These are phyloP conservation scores for Dioscorea cayenensis DNA, from an alignment of 116 monocot genomes.

Conservation along the genomic window DNA sequence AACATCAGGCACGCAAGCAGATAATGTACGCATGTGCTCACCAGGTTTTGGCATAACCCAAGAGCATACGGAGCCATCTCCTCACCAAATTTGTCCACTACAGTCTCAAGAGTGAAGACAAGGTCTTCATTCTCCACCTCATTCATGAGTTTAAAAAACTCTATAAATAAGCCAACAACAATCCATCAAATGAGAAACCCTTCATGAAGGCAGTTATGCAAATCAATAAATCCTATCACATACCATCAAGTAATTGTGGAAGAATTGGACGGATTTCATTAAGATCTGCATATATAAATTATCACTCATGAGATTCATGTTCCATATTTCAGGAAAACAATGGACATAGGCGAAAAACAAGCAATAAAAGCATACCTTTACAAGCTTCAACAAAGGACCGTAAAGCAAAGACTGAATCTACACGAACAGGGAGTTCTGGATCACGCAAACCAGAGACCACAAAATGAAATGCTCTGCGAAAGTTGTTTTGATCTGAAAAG, in stretches of 20 bases:
- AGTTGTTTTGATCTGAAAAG: slow-evolving; percentile 83
- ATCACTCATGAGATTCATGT: not conserved
- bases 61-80: slow-evolving; percentile 99
- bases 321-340: not conserved
- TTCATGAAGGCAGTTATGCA: not conserved
- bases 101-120: slow-evolving; percentile 93
- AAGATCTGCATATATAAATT: slow-evolving; percentile 47
- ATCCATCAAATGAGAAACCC: not conserved
- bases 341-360: not conserved
- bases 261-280: slow-evolving; percentile 92
- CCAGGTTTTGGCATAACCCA: slow-evolving; percentile 96
- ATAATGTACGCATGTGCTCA: slow-evolving; percentile 11
- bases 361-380: slow-evolving; percentile 40
- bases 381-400: slow-evolving; percentile 98
- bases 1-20: not conserved
- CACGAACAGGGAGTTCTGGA: slow-evolving; percentile 94
- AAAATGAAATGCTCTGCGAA: slow-evolving; percentile 64
- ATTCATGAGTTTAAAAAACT: slow-evolving; percentile 98
- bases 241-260: slow-evolving; percentile 97
- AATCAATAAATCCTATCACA: not conserved
- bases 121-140: slow-evolving; percentile 99
- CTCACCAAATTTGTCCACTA: slow-evolving; percentile 98
- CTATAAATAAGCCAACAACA: slow-evolving; percentile 30
- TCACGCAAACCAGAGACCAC: slow-evolving; percentile 82
- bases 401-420: slow-evolving; percentile 98